Evolutionary conservation across 371 early-diverging fungal genomes (phyloP), one percentile per base, ranked within the genome.

Genomic region (Choanephora cucurbitarum): DNA sequence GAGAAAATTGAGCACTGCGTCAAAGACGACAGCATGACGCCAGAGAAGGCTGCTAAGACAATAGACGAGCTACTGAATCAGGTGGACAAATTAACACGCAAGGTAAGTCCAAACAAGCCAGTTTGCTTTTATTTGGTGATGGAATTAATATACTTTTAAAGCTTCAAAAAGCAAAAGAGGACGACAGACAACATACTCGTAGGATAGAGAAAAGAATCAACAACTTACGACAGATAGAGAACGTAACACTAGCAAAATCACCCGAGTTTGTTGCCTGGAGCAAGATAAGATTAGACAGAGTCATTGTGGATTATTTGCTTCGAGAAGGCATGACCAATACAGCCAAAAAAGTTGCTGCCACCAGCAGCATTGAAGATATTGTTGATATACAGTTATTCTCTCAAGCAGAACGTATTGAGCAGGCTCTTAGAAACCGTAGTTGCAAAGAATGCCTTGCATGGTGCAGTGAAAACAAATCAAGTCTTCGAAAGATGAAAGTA

Each of bases 251-350:
- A 3, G 68, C 78, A 5, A 88, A 87, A 44, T 67, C 83, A 24
- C 84, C 82, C 0, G 91, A 79, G 54, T 94, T 87, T 59, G 78
- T 77, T 19, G 70, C 82, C 22, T 98, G 97, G 97, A 85, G 87
- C 50, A 83, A 90, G 49, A 79, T 80, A 7, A 80, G 96, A 9
- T 70, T 97, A 47, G 87, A 93, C 67, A 82, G 97, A 18, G 79
- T 97, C 28, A 71, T 97, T 52, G 90, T 93, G 2, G 99, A 98
- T 67, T 98, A 94, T 69, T 77, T 97, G 83, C 79, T 97, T 39
- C 82, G 98, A 52, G 83, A 88, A 37, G 95, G 95, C 7, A 87
- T 85, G 57, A 75, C 80, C 31, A 74, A 84, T 7, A 86, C 97
- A 7, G 97, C 97, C 1, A 70, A 79, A 24, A 60, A 66, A 43